Base-by-base conservation (phyloP, 495 filamentous ascomycete species). In the Jackrogersella multiformis region DNA sequence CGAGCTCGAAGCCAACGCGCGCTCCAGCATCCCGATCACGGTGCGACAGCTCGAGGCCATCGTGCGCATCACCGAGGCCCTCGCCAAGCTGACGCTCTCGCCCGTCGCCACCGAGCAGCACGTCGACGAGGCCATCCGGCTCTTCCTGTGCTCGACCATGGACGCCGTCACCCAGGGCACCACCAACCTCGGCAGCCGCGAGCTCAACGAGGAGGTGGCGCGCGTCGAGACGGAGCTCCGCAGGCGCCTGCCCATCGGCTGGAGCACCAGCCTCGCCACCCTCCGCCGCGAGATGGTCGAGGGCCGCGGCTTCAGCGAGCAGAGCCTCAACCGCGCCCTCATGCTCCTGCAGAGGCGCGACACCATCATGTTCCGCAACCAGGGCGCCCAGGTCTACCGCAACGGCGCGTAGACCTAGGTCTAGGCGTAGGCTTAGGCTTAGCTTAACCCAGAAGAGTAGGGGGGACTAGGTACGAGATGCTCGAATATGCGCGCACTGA, bases 91-190 rank as follows among this genome's bases (percentile, higher is more conserved):
- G 13, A 84, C 89, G 1, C 87, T 99, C 21, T 91, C 89, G 0
- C 88, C 93, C 23, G 82, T 97, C 24, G 95, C 94, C 18, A 92
- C 89, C 1, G 93, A 96, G 77, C 82, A 86, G 52, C 95, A 99
- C 77, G 95, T 99, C 49, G 93, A 99, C 74, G 95, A 99, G 80
- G 95, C 96, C 1, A 99, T 99, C 72, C 90, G 96, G 0, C 86
- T 99, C 26, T 99, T 99, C 89, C 81, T 99, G 4, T 96, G 94
- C 41, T 92, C 88, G 1, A 99, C 95, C 49, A 99, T 99, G 95
- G 94, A 99, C 77, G 95, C 95, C 2, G 92, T 97, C 38, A 92
- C 91, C 41, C 92, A 97, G 71, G 95, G 94, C 24, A 88, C 90
- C 58, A 87, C 89, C 56, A 88, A 87, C 52, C 86, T 90, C 61